Percentiles rank a stretch among this genome's conserved stretches.
These are phyloP conservation scores for Solanum gandarillasii DNA, from an alignment of 257 asterid species.

Conservation along the genomic window DNA sequence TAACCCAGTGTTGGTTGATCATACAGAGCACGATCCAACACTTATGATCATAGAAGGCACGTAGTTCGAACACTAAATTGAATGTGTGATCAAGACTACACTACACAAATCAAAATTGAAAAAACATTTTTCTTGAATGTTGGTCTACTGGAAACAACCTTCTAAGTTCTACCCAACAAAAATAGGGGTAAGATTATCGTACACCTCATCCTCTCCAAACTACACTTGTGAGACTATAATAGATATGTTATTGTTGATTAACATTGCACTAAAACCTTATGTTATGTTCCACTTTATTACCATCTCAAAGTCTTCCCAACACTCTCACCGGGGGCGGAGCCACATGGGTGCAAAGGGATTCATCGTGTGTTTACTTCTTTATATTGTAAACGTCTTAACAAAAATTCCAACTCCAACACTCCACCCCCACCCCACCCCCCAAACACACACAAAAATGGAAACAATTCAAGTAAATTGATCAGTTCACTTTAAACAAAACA, in stretches of 20 bases:
- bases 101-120: too few relatives aligned
- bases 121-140: neutral
- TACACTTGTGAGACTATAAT: neutral
- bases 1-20: neutral
- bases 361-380: too few relatives aligned
- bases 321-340: neutral
- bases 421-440: neutral
- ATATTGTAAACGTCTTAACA: accelerated
- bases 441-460: neutral
- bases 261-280: neutral
- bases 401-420: accelerated
- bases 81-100: too few relatives aligned
- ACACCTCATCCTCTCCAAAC: neutral
- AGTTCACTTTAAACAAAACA: neutral
- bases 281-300: neutral
- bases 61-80: too few relatives aligned
- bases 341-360: neutral
- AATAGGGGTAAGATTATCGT: neutral
- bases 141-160: too few relatives aligned
- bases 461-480: neutral
- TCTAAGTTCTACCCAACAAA: neutral
- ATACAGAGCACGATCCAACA: too few relatives aligned
- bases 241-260: neutral
- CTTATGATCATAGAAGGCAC: too few relatives aligned
- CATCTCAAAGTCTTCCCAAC: neutral